These are phyloP conservation scores for Rhodotorula sp. DNA, from an alignment of 1,284 basidiomycete species.

Conservation along the genomic window DNA sequence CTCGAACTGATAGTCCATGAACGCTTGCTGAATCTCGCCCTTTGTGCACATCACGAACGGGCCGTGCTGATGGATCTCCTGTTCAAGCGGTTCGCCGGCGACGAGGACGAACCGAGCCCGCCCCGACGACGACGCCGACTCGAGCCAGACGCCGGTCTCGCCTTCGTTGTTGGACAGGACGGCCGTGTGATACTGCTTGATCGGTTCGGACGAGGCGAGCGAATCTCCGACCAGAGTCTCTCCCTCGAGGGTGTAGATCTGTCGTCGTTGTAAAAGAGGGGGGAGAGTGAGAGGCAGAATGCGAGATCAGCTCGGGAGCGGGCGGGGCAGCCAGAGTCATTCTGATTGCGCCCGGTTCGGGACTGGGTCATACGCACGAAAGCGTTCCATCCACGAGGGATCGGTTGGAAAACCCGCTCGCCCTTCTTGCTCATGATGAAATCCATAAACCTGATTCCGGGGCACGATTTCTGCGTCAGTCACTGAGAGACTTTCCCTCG, in stretches of 20 bases:
- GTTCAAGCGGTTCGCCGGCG: conserved; percentile 85
- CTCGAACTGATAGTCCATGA: conserved; percentile 78
- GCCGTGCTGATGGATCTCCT: conserved; percentile 59
- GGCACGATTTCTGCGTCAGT: neutral
- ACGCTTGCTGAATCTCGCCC: conserved; percentile 72
- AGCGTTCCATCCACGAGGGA: conserved; percentile 60
- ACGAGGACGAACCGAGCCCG: conserved; percentile 52
- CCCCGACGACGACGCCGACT: conserved; percentile 9
- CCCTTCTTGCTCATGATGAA: conserved; percentile 66
- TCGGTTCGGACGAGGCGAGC: conserved; percentile 34
- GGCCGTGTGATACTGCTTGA: conserved; percentile 47
- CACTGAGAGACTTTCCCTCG: neutral
- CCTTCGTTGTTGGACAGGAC: conserved; percentile 64
- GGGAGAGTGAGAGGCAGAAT: conserved; percentile 15
- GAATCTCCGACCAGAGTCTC: conserved; percentile 16
- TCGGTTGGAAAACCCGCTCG: conserved; percentile 72
- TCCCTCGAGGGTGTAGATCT: conserved; percentile 42
- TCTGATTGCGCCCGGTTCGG: too few species aligned
- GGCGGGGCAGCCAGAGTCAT: too few species aligned
- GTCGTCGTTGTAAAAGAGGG: neutral
- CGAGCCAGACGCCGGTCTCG: conserved; percentile 69
- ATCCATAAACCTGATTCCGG: conserved; percentile 53
- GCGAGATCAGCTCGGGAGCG: conserved; percentile 1
- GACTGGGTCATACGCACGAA: conserved; percentile 38
- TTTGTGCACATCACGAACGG: neutral